Percentiles rank a stretch among this genome's conserved stretches.
phyloP scores from a whole-genome alignment of 208 protist species.

The Leptomonas pyrrhocoris region DNA sequence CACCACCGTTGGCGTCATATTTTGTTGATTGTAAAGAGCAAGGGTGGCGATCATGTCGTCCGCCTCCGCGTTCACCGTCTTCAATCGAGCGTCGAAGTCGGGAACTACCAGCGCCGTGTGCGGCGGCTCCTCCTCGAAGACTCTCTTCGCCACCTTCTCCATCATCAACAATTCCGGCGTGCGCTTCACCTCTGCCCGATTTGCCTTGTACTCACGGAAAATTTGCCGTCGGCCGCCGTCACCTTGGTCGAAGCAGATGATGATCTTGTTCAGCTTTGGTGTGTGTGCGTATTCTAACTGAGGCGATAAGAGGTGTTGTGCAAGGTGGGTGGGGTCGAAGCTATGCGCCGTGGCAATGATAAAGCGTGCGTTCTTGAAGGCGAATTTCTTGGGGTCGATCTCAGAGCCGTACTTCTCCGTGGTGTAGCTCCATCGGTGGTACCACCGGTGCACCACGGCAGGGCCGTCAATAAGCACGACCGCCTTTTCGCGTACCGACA shows the following conservation, averaged over 20 bases:
- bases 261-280: constrained; percentile 86
- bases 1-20: constrained; percentile 80
- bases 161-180: constrained; percentile 69
- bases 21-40: constrained; percentile 69
- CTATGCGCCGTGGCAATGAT: constrained; percentile 81
- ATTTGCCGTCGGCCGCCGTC: constrained; percentile 83
- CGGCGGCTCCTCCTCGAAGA: constrained; percentile 77
- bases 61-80: constrained; percentile 82
- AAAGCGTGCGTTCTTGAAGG: constrained; percentile 82
- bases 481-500: constrained; percentile 65
- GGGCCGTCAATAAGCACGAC: constrained; percentile 88
- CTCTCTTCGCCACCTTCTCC: constrained; percentile 79
- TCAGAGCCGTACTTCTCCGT: constrained; percentile 43
- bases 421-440: constrained; percentile 84
- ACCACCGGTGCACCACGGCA: constrained; percentile 89
- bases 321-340: constrained; percentile 86
- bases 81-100: constrained; percentile 70
- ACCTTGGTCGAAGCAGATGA: constrained; percentile 90
- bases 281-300: constrained; percentile 88
- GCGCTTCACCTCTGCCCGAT: constrained; percentile 44
- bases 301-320: constrained; percentile 85
- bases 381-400: constrained; percentile 78
- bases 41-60: constrained; percentile 92
- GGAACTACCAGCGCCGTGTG: constrained; percentile 73
- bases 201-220: constrained; percentile 84